A percentile compares a stretch with the other conserved stretches of the same genome.
These are phyloP conservation scores for Colletotrichum shisoi DNA, from an alignment of 2,329 filamentous ascomycete species.

Conservation along the genomic window DNA sequence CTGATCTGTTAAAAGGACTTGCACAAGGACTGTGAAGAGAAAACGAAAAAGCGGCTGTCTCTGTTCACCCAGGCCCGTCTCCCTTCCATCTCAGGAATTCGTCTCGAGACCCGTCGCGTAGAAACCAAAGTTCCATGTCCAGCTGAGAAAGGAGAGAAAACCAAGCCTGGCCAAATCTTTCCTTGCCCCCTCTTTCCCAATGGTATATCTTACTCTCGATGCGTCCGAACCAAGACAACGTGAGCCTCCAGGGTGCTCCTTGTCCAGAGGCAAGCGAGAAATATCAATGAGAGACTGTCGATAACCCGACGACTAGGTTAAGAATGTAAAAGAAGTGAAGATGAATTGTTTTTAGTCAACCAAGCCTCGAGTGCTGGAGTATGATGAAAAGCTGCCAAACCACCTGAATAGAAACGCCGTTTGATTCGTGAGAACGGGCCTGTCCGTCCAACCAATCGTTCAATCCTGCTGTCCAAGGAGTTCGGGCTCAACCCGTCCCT, in stretches of 20 bases:
- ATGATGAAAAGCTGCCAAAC: constrained; percentile 32
- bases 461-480: constrained; percentile 32
- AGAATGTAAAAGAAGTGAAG: constrained; percentile 37
- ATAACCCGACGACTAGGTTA: constrained; percentile 29
- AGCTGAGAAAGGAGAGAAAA: constrained; percentile 22
- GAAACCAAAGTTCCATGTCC: constrained; percentile 24
- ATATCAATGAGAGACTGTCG: constrained; percentile 24
- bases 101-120: constrained; percentile 21
- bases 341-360: constrained; percentile 38
- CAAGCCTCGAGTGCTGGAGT: constrained; percentile 37
- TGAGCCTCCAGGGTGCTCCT: constrained; percentile 31
- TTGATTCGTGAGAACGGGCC: constrained; percentile 37
- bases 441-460: constrained; percentile 37
- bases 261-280: constrained; percentile 31
- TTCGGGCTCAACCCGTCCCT: constrained; percentile 38
- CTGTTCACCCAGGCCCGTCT: constrained; percentile 11
- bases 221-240: constrained; percentile 27
- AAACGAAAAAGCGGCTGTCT: constrained; percentile 33
- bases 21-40: constrained; percentile 32
- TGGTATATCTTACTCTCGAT: constrained; percentile 31
- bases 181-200: constrained; percentile 21
- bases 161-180: constrained; percentile 23
- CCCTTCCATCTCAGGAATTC: constrained; percentile 36
- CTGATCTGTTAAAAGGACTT: constrained; percentile 21
- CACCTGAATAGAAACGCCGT: constrained; percentile 36